These are phyloP conservation scores for Pleurotus eryngii DNA, from an alignment of 768 basidiomycete genomes.

Conservation along the genomic window DNA sequence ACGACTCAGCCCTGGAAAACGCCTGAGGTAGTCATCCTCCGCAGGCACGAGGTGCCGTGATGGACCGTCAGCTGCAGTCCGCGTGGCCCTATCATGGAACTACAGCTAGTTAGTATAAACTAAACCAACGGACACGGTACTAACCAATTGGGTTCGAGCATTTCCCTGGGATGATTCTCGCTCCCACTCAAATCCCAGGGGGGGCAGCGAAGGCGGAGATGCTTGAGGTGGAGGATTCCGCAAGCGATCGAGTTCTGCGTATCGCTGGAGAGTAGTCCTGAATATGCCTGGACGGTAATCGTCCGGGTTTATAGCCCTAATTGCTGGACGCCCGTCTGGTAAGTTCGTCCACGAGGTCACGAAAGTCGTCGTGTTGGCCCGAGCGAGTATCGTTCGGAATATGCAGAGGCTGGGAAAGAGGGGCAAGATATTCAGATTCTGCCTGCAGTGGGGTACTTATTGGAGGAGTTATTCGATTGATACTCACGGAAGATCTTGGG, in stretches of 20 bases:
- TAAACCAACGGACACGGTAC: no score
- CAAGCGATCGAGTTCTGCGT: conserved; percentile 13
- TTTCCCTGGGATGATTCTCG: neutral
- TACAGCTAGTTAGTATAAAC: neutral
- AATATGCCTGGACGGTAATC: conserved; percentile 45
- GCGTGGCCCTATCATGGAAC: neutral
- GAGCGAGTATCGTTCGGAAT: no score
- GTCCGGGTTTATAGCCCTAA: conserved; percentile 27
- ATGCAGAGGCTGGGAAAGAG: no score
- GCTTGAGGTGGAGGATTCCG: conserved; percentile 9
- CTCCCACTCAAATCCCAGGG: conserved; percentile 7
- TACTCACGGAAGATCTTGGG: neutral
- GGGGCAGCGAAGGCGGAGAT: conserved; percentile 9
- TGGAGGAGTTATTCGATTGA: no score
- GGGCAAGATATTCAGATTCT: no score
- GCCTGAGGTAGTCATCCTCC: neutral
- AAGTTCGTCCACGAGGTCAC: neutral
- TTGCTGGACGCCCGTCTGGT: conserved; percentile 5
- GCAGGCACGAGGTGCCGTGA: neutral
- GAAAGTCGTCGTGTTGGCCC: no score
- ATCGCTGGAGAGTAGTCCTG: conserved; percentile 42
- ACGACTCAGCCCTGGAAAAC: conserved; percentile 1
- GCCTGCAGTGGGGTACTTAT: no score
- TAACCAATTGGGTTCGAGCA: no score
- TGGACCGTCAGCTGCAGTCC: neutral